A percentile compares a stretch with the other conserved stretches of the same genome.
Evolutionary conservation across 139 green algal species (phyloP).

Genomic region (Asterochloris sp.): DNA sequence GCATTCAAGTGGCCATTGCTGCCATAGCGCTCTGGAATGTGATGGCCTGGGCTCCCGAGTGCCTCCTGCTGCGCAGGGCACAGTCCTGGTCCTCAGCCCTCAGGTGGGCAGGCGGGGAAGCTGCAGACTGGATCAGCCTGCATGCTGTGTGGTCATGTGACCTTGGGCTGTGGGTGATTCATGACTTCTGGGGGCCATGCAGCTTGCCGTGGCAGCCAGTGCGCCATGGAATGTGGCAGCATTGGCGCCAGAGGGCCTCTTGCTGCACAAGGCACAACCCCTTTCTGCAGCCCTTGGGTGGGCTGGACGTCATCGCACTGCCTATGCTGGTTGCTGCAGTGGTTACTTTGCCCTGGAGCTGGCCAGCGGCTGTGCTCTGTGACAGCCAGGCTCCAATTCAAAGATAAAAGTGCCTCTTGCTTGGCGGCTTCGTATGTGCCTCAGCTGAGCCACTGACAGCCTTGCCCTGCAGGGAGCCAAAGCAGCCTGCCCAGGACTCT

Average conservation of each 20-base stretch:
- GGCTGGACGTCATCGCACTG: too few species aligned
- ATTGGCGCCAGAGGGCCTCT: too few species aligned
- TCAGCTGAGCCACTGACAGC: too few species aligned
- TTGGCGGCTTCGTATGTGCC: too few species aligned
- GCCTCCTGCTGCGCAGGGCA: constrained; percentile 43
- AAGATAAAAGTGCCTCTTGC: too few species aligned
- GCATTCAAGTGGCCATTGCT: constrained; percentile 25
- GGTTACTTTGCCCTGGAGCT: too few species aligned
- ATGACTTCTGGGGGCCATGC: background rate
- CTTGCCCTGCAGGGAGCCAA: background rate
- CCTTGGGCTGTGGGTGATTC: background rate
- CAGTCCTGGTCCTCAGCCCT: constrained; percentile 26
- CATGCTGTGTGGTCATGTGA: background rate
- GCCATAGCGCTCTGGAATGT: constrained; percentile 55
- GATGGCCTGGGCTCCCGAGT: constrained; percentile 52
- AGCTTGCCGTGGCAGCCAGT: background rate
- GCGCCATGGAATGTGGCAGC: too few species aligned
- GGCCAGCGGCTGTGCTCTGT: too few species aligned
- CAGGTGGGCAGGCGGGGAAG: constrained; percentile 22
- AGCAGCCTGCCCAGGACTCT: background rate
- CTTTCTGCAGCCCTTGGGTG: too few species aligned
- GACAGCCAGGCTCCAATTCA: too few species aligned
- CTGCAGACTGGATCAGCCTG: background rate
- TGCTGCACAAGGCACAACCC: too few species aligned
- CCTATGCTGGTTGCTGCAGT: too few species aligned